Evolutionary conservation across 495 filamentous ascomycete species (phyloP), one percentile per base, ranked within the genome.

Genomic region (Barbatosphaeria neglecta): DNA sequence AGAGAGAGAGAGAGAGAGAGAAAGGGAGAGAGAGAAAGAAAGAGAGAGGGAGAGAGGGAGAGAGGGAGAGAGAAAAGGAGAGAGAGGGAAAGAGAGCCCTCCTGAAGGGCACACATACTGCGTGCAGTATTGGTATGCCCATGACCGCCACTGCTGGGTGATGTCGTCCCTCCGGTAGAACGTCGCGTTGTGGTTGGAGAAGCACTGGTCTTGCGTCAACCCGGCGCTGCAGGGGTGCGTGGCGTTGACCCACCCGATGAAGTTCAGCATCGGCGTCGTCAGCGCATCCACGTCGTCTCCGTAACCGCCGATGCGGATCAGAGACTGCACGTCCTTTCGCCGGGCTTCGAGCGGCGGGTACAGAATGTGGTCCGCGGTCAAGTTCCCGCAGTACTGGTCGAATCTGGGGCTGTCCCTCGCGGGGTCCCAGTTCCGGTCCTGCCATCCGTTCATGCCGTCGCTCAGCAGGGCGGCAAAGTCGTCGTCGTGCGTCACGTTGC

Each of bases 371-470:
- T 57, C 41, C 15, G 66, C 57, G 16, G 72, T 78, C 50, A 87
- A 64, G 45, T 76, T 80, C 28, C 56, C 59, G 56, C 82, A 87
- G 54, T 77, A 87, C 15, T 70, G 17, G 43, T 66, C 67, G 56
- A 85, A 84, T 3, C 51, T 45, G 7, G 71, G 64, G 35, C 59
- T 60, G 53, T 76, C 79, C 45, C 76, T 49, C 1, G 62, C 67
- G 0, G 81, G 82, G 54, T 87, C 83, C 84, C 84, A 89, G 56
- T 85, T 86, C 4, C 72, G 66, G 20, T 58, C 60, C 61, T 87
- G 83, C 61, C 82, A 80, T 2, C 57, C 59, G 10, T 60, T 60
- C 40, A 86, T 70, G 1, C 74, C 74, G 2, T 44, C 50, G 20
- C 65, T 68, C 25, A 86, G 58, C 0, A 67, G 55, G 39, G 65